Evolutionary conservation across 495 filamentous ascomycete genomes (phyloP).

Genomic region (Lasiosphaeria ovina): DNA sequence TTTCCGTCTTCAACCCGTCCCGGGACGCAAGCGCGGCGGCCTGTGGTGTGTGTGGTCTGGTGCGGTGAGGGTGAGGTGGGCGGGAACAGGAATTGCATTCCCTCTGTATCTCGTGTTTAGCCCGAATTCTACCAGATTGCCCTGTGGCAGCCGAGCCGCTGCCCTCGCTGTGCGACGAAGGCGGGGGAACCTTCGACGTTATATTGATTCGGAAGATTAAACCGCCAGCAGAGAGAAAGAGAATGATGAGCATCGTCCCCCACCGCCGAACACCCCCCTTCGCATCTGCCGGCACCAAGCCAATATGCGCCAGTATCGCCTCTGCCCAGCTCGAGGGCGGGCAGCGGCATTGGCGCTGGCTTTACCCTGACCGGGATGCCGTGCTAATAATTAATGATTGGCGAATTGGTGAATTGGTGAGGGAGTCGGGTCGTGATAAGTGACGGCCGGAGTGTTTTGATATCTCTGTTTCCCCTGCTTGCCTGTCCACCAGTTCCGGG

Average conservation of each 20-base stretch:
- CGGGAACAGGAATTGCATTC: neutral
- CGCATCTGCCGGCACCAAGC: neutral
- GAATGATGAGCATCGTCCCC: too few relatives aligned
- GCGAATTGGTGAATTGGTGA: too few relatives aligned
- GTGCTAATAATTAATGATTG: neutral
- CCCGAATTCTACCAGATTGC: constrained; percentile 1
- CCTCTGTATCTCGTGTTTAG: neutral
- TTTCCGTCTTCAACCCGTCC: too few relatives aligned
- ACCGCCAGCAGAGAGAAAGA: neutral
- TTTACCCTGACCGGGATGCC: constrained; percentile 2
- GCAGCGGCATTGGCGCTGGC: neutral
- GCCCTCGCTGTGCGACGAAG: neutral
- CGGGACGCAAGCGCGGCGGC: too few relatives aligned
- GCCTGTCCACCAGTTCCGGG: too few relatives aligned
- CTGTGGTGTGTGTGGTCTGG: neutral
- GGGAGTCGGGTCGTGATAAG: too few relatives aligned
- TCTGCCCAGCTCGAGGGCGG: neutral
- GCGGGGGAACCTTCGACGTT: neutral
- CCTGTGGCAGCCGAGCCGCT: neutral
- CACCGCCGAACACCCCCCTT: too few relatives aligned
- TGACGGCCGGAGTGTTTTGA: too few relatives aligned
- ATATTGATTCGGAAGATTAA: neutral
- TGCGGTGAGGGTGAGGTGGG: neutral
- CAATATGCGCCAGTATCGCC: neutral
- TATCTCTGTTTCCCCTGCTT: too few relatives aligned